Evolutionary conservation across 305 asterid genomes (phyloP).

Genomic region (Stenogyne calaminthoides): DNA sequence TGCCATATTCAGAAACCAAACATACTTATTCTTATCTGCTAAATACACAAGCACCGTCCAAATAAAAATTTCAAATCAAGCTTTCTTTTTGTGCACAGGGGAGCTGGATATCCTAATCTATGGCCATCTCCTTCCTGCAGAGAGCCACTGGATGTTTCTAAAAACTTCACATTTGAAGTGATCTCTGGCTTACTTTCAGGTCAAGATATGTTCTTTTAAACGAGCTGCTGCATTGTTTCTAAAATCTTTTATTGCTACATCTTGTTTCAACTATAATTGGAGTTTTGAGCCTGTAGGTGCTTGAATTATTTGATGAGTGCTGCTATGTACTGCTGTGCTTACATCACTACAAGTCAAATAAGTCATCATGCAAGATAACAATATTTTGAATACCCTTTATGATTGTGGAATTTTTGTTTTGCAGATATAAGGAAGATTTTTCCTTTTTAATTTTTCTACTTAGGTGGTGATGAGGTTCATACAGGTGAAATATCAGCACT

Average conservation of each 20-base stretch:
- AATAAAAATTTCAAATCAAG: slow-evolving; percentile 5
- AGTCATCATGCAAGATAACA: slow-evolving; percentile 5
- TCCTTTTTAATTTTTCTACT: slow-evolving; percentile 85
- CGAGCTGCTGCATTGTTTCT: slow-evolving; percentile 4
- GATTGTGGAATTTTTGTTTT: slow-evolving; percentile 29
- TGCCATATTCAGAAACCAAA: slow-evolving; percentile 18
- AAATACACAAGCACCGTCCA: slow-evolving; percentile 21
- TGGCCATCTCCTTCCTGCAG: slow-evolving; percentile 92
- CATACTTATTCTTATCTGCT: slow-evolving; percentile 6
- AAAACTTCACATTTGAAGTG: slow-evolving; percentile 82
- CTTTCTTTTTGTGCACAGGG: slow-evolving; percentile 57
- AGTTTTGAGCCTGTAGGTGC: slow-evolving; percentile 11
- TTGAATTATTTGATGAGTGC: slow-evolving; percentile 10
- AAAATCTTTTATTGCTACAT: not conserved
- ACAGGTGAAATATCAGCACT: slow-evolving; percentile 53
- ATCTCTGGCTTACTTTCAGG: slow-evolving; percentile 80
- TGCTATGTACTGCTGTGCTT: slow-evolving; percentile 7
- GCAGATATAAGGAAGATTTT: slow-evolving; percentile 85
- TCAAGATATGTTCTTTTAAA: slow-evolving; percentile 30
- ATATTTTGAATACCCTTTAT: slow-evolving; percentile 21
- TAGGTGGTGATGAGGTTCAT: slow-evolving; percentile 98
- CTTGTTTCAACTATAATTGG: slow-evolving; percentile 16
- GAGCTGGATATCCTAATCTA: slow-evolving; percentile 89
- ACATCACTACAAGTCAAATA: not conserved
- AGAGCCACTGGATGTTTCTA: slow-evolving; percentile 93